A percentile compares a stretch with the other conserved stretches of the same genome.
Evolutionary conservation across 495 filamentous ascomycete species (phyloP).

Genomic region (Melanomma pulvis-pyrius): DNA sequence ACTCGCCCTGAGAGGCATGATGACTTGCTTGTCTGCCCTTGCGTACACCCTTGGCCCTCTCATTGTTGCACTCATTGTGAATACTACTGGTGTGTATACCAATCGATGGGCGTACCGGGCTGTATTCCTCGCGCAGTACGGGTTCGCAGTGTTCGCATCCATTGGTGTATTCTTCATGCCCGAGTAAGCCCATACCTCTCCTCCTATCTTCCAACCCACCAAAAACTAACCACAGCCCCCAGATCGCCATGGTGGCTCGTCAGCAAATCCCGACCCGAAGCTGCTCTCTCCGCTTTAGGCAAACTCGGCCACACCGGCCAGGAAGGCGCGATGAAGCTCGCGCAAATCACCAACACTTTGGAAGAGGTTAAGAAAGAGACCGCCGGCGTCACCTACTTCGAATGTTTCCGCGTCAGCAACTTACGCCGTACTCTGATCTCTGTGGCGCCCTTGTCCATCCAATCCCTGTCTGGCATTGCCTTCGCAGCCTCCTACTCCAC

Average conservation of each 20-base stretch:
- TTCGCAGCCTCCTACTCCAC: constrained; percentile 43
- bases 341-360: constrained; percentile 1
- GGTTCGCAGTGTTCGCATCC: not conserved
- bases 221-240: not conserved
- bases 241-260: constrained; percentile 11
- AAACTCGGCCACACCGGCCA: not conserved
- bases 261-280: not conserved
- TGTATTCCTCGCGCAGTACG: not conserved
- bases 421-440: constrained; percentile 46
- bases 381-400: constrained; percentile 44
- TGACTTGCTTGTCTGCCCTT: constrained; percentile 1
- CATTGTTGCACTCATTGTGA: not conserved
- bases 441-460: constrained; percentile 43
- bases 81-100: constrained; percentile 1
- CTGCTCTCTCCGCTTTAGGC: not conserved
- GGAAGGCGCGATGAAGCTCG: constrained; percentile 1
- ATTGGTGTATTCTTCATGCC: constrained; percentile 9
- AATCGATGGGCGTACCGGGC: constrained; percentile 1
- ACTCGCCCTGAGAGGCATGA: not conserved
- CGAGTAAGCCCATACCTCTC: not conserved
- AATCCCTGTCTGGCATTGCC: constrained; percentile 41
- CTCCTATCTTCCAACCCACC: not conserved
- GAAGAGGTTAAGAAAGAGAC: constrained; percentile 43
- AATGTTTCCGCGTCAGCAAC: constrained; percentile 46
- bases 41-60: not conserved